A percentile compares a stretch with the other conserved stretches of the same genome.
These are phyloP conservation scores for Rhynchosporium graminicola DNA, from an alignment of 2,329 filamentous ascomycete genomes.

Conservation along the genomic window DNA sequence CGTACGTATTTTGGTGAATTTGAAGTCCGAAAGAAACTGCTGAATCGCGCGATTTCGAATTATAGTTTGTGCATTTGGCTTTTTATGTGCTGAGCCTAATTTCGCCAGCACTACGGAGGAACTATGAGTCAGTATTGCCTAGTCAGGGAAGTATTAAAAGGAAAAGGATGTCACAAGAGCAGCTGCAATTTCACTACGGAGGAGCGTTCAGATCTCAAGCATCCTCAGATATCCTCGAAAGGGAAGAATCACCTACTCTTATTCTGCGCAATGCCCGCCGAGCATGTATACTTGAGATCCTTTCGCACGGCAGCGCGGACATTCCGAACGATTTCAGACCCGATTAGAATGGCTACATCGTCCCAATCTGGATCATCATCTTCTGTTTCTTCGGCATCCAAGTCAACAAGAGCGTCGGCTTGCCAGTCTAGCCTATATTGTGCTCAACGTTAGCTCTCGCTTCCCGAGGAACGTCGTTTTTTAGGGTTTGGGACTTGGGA, in stretches of 20 bases:
- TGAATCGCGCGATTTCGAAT: slow-evolving; percentile 81
- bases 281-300: slow-evolving; percentile 83
- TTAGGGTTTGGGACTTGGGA: background rate
- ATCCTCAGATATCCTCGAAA: too few species aligned
- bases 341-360: slow-evolving; percentile 83
- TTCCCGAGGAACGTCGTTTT: background rate
- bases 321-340: slow-evolving; percentile 81
- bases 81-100: slow-evolving; percentile 85
- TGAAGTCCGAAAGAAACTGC: slow-evolving; percentile 79
- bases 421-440: slow-evolving; percentile 67
- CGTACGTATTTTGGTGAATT: slow-evolving; percentile 79
- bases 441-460: background rate
- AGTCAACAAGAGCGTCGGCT: slow-evolving; percentile 76
- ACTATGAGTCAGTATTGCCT: too few species aligned
- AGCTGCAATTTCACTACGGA: too few species aligned
- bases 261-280: slow-evolving; percentile 83
- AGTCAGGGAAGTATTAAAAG: too few species aligned
- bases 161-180: too few species aligned
- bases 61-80: slow-evolving; percentile 93
- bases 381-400: slow-evolving; percentile 72
- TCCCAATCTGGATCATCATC: slow-evolving; percentile 92
- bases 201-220: too few species aligned
- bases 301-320: slow-evolving; percentile 70
- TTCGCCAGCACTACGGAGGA: slow-evolving; percentile 73
- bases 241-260: slow-evolving; percentile 50